Percentiles rank a stretch among this genome's conserved stretches.
phyloP scores from a whole-genome alignment of 2,329 filamentous ascomycete species.

The Furcasterigmium furcatum region DNA sequence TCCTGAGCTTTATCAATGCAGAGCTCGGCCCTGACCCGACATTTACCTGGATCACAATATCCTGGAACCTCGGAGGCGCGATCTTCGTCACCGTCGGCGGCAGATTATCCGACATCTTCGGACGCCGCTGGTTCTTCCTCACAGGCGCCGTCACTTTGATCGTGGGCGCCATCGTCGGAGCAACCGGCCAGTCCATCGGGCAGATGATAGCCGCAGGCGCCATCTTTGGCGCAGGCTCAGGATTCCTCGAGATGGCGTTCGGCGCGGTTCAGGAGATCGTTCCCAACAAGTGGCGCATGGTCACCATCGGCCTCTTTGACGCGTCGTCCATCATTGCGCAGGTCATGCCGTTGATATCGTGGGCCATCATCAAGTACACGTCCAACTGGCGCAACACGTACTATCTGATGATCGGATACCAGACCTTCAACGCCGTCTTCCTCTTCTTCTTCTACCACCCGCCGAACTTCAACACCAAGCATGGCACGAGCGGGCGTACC shows the following conservation, averaged over 20 bases:
- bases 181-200: conserved; percentile 29
- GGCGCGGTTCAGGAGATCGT: conserved; percentile 28
- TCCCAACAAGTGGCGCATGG: conserved; percentile 26
- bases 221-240: conserved; percentile 32
- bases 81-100: too few relatives aligned
- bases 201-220: conserved; percentile 33
- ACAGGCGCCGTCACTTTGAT: too few relatives aligned
- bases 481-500: conserved; percentile 15
- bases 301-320: conserved; percentile 24
- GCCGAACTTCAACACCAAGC: conserved; percentile 28
- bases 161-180: too few relatives aligned
- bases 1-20: too few relatives aligned
- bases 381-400: conserved; percentile 20
- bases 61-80: too few relatives aligned
- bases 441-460: conserved; percentile 29
- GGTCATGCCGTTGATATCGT: conserved; percentile 25
- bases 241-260: conserved; percentile 35
- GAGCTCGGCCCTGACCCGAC: too few relatives aligned
- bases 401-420: too few relatives aligned
- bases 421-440: too few relatives aligned
- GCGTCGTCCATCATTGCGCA: too few relatives aligned
- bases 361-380: conserved; percentile 25
- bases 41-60: too few relatives aligned
- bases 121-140: too few relatives aligned
- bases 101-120: too few relatives aligned